Percentiles rank a stretch among this genome's conserved stretches.
Conservation (phyloP, 2,329 filamentous ascomycete species). For the Hypoxylon sp. region DNA sequence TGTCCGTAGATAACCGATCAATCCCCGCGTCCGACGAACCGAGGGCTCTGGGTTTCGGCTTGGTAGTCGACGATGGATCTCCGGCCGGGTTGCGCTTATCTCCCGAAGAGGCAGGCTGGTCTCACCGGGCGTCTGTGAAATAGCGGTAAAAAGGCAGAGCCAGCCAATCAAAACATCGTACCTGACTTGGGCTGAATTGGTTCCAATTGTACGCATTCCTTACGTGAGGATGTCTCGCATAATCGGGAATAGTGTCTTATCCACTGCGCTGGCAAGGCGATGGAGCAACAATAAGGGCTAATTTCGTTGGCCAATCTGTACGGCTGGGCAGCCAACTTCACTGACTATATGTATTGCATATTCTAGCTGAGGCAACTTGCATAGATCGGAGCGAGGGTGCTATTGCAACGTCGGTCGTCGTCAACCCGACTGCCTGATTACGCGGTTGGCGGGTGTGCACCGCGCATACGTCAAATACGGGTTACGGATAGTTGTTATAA, state of each 20-base stretch:
- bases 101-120: neutral
- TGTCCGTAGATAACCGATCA: neutral
- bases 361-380: neutral
- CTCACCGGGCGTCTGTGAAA: too few relatives aligned
- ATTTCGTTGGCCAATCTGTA: neutral
- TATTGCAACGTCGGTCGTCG: neutral
- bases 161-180: neutral
- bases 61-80: neutral
- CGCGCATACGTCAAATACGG: neutral
- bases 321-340: neutral
- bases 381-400: neutral
- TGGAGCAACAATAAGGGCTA: neutral
- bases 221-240: neutral
- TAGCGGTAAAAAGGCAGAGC: neutral
- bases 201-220: neutral
- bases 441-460: neutral
- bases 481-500: neutral
- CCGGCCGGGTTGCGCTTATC: neutral
- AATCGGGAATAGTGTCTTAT: neutral
- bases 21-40: neutral
- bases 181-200: neutral
- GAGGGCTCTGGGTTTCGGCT: neutral
- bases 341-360: neutral
- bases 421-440: neutral
- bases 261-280: neutral